These are phyloP conservation scores for Scheffersomyces parashehatae DNA, from an alignment of 1,139 yeast species.

Conservation along the genomic window DNA sequence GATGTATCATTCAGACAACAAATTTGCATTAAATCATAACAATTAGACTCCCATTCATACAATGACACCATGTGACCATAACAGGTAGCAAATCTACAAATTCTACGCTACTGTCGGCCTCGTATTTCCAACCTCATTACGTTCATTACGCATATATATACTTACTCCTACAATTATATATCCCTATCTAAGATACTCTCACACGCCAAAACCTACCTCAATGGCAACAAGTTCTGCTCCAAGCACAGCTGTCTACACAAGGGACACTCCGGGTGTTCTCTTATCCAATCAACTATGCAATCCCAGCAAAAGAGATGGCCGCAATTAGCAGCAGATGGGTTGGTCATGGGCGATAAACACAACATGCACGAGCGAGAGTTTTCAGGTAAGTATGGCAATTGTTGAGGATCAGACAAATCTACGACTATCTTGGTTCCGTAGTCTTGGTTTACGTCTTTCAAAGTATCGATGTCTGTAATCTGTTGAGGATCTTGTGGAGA, in stretches of 20 bases:
- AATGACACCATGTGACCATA: no score
- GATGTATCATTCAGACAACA: no score
- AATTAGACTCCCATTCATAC: no score
- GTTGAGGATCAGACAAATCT: conserved; percentile 56
- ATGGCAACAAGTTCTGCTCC: conserved; percentile 74
- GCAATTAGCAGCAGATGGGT: conserved; percentile 86
- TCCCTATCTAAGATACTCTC: no score
- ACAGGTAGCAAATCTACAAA: no score
- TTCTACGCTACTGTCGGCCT: no score
- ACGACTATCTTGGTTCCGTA: conserved; percentile 17
- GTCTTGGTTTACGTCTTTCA: not conserved
- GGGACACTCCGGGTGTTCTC: conserved; percentile 90
- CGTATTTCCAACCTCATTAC: no score
- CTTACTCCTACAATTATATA: no score
- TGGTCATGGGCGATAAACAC: conserved; percentile 75
- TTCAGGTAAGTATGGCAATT: conserved; percentile 70
- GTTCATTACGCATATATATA: no score
- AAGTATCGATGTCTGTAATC: not conserved
- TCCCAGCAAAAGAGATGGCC: conserved; percentile 95
- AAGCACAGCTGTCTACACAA: conserved; percentile 76
- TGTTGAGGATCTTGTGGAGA: conserved; percentile 10
- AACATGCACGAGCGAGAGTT: conserved; percentile 77
- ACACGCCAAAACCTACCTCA: conserved; percentile 33
- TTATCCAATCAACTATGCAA: conserved; percentile 86
- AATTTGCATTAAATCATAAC: no score